Conservation (phyloP, 208 protist species). For the Sergeia podlipaevii region DNA sequence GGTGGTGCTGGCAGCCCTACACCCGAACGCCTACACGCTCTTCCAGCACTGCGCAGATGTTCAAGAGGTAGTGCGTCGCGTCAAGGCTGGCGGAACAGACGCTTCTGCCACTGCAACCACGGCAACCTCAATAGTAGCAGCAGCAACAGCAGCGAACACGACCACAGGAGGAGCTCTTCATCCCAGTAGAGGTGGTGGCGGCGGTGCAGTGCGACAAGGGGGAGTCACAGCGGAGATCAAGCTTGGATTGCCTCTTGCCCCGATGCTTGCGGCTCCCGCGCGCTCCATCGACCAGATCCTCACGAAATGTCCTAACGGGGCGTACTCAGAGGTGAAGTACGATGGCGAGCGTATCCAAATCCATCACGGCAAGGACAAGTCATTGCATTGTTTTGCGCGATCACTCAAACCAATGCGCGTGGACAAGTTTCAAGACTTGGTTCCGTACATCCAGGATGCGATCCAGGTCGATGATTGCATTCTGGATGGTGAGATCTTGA, state of each 20-base stretch:
- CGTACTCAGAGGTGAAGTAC: constrained; percentile 87
- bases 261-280: constrained; percentile 44
- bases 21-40: constrained; percentile 28
- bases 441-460: constrained; percentile 38
- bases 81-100: constrained; percentile 15
- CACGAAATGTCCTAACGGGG: constrained; percentile 70
- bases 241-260: constrained; percentile 39
- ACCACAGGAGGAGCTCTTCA: neutral
- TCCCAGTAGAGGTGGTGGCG: neutral
- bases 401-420: constrained; percentile 68
- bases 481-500: constrained; percentile 84
- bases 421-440: constrained; percentile 60
- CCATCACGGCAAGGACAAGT: constrained; percentile 52
- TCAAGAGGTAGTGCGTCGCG: constrained; percentile 36
- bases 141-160: neutral
- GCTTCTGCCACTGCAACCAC: constrained; percentile 14
- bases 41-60: constrained; percentile 47
- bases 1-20: constrained; percentile 31
- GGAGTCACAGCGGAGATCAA: constrained; percentile 17
- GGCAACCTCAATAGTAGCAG: neutral
- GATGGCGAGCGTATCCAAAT: constrained; percentile 89
- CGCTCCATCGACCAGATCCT: constrained; percentile 34
- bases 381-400: constrained; percentile 61
- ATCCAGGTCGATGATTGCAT: constrained; percentile 58
- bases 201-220: neutral